Evolutionary conservation across 129 eudicot species (phyloP), one percentile per base, ranked within the genome.

Genomic region (Lactuca sativa): DNA sequence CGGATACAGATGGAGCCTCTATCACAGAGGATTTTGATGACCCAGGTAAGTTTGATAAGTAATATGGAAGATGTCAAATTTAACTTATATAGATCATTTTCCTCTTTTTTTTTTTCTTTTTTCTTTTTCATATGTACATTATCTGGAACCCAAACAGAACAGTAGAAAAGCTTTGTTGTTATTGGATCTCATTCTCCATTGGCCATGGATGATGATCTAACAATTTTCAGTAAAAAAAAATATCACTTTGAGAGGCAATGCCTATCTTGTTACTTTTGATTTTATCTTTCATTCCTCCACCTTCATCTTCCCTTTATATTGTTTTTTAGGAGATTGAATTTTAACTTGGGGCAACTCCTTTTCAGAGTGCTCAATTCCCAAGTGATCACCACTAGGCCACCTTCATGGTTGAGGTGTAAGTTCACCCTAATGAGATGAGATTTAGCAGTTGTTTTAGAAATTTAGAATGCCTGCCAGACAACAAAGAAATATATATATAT

Each of bases 1-100:
- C 77, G 62, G 96, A 89, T 77, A 72, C 67, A 43, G 95, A 89
- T 75, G 90, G 84, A 79, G 71, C 72, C 47, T 68, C 85, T 18
- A 55, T 64, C 13, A 71, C 78, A 36, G 97, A 93, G 73, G 91
- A 87, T 70, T 64, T 76, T 70, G 86, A 83, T 70, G 87, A 79
- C 30, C 75, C 86, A 79, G 96, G 96, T 86, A 83, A 15, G 47
- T 47, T 67, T 10, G 52, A 62, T 37, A 54, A 36, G 10, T 14
- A 18, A 36, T 70, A 31, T 65, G 64, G 18, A 21, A 69, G 52
- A 63, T 59, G 36, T 56, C 31, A 57, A 56, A 70, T 59, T 21
- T 55, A 17, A 62, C 69, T n/a, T 64, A 9, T 30, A 64, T 48
- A 31, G 57, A 53, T 56, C 47, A 8, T 31, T 43, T 33, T 16